These are phyloP conservation scores for Angomonas desouzai DNA, from an alignment of 208 protist genomes.

Conservation along the genomic window DNA sequence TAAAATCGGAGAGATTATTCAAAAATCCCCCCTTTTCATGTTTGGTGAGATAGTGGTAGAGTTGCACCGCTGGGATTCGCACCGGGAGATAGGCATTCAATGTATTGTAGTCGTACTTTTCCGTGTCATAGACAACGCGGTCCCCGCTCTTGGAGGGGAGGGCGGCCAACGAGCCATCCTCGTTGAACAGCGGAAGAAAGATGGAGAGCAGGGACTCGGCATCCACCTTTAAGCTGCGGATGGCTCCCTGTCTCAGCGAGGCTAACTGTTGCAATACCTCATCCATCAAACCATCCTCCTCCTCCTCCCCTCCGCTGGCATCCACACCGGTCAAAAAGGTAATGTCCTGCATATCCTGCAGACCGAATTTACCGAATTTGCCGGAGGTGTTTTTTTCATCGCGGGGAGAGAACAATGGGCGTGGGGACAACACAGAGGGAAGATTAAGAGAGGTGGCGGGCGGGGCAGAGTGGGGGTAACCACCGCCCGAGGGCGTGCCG, in stretches of 20 bases:
- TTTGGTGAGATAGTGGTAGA: conserved; percentile 34
- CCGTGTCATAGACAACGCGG: not conserved
- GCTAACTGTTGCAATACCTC: not conserved
- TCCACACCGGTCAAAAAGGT: not conserved
- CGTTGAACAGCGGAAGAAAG: conserved; percentile 14
- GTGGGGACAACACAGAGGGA: not conserved
- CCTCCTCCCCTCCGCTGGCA: not conserved
- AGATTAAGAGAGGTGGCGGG: not conserved
- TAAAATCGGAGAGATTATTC: conserved; percentile 38
- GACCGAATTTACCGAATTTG: too few relatives aligned
- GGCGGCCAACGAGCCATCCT: conserved; percentile 8
- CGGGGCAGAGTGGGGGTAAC: not conserved
- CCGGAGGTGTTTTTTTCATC: not conserved
- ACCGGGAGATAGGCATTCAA: conserved; percentile 13
- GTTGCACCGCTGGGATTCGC: conserved; percentile 17
- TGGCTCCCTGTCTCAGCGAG: not conserved
- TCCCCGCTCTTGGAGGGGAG: not conserved
- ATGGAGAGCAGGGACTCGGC: conserved; percentile 21
- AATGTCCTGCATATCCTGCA: not conserved
- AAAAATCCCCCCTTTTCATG: conserved; percentile 36
- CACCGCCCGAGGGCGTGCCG: not conserved
- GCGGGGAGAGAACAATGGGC: not conserved
- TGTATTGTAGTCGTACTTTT: not conserved
- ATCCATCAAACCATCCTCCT: not conserved
- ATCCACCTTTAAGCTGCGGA: conserved; percentile 14